Conservation (phyloP, 805 yeast genomes). For the Yarrowia divulgata region DNA sequence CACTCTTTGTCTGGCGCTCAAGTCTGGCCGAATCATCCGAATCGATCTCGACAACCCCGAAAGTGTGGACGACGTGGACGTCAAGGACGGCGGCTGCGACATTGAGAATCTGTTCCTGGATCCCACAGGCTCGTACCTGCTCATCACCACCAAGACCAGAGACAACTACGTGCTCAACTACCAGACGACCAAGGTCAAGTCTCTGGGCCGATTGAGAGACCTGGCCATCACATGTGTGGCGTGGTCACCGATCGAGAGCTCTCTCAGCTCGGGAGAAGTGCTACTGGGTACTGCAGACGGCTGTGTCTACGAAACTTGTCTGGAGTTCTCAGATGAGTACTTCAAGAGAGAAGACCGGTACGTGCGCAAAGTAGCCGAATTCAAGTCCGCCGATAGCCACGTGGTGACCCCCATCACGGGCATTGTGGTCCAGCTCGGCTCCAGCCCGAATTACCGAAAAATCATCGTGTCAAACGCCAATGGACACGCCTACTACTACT, state of each 20-base stretch:
- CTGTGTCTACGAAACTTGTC: slow-evolving; percentile 55
- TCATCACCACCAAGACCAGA: slow-evolving; percentile 57
- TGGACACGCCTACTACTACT: slow-evolving; percentile 46
- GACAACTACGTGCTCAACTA: slow-evolving; percentile 60
- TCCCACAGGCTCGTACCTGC: slow-evolving; percentile 60
- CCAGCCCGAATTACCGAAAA: slow-evolving; percentile 35
- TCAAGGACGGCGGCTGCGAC: slow-evolving; percentile 46
- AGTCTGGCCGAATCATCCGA: slow-evolving; percentile 62
- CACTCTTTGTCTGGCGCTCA: slow-evolving; percentile 61
- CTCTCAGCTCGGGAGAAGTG: slow-evolving; percentile 55
- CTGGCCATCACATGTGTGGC: slow-evolving; percentile 54
- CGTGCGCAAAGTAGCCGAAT: slow-evolving; percentile 55
- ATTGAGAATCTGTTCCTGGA: slow-evolving; percentile 55
- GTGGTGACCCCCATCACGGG: slow-evolving; percentile 46
- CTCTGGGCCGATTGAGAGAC: slow-evolving; percentile 58
- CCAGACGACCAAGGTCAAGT: slow-evolving; percentile 54
- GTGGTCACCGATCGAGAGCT: slow-evolving; percentile 54
- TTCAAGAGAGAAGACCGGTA: slow-evolving; percentile 54
- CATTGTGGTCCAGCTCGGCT: slow-evolving; percentile 41
- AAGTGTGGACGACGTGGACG: slow-evolving; percentile 55
- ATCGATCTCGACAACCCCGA: slow-evolving; percentile 73
- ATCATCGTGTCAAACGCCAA: slow-evolving; percentile 42
- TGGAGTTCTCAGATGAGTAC: slow-evolving; percentile 57
- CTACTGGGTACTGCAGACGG: slow-evolving; percentile 61
- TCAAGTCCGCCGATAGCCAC: slow-evolving; percentile 42